Percentiles rank a stretch among this genome's conserved stretches.
Evolutionary conservation across 2,329 filamentous ascomycete species (phyloP).

Genomic region (Fusarium continuum): DNA sequence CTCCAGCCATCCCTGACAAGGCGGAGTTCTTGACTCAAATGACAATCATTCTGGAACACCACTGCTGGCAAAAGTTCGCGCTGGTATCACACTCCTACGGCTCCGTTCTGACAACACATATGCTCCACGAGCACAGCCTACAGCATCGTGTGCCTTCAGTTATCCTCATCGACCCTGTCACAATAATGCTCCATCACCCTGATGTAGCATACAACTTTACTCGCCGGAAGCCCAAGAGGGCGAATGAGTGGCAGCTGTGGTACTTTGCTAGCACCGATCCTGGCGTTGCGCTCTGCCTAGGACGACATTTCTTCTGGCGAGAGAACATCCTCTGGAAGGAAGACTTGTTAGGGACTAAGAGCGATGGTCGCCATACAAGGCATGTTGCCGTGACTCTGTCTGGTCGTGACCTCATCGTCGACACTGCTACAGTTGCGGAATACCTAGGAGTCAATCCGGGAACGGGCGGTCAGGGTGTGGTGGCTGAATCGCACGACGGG

Average conservation of each 20-base stretch:
- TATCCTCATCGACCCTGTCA: slow-evolving; percentile 69
- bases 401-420: slow-evolving; percentile 71
- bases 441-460: slow-evolving; percentile 57
- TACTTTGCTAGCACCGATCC: slow-evolving; percentile 76
- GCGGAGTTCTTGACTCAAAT: slow-evolving; percentile 66
- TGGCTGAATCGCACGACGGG: slow-evolving; percentile 25
- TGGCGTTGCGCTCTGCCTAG: slow-evolving; percentile 70
- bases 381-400: slow-evolving; percentile 66
- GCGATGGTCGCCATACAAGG: slow-evolving; percentile 37
- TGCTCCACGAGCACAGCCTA: slow-evolving; percentile 61
- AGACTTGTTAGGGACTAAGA: slow-evolving; percentile 56
- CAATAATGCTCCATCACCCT: slow-evolving; percentile 73
- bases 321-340: slow-evolving; percentile 77
- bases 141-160: slow-evolving; percentile 60
- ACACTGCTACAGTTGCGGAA: slow-evolving; percentile 64
- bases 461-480: slow-evolving; percentile 8
- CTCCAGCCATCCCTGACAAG: slow-evolving; percentile 59
- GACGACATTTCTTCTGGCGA: slow-evolving; percentile 75
- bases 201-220: slow-evolving; percentile 79
- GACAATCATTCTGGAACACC: slow-evolving; percentile 63
- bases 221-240: slow-evolving; percentile 57
- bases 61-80: slow-evolving; percentile 67
- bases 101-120: slow-evolving; percentile 68
- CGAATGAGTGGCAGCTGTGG: slow-evolving; percentile 76
- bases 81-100: slow-evolving; percentile 72